Conservation (phyloP, 1,284 basidiomycete species). For the Ceratobasidium sp. region DNA sequence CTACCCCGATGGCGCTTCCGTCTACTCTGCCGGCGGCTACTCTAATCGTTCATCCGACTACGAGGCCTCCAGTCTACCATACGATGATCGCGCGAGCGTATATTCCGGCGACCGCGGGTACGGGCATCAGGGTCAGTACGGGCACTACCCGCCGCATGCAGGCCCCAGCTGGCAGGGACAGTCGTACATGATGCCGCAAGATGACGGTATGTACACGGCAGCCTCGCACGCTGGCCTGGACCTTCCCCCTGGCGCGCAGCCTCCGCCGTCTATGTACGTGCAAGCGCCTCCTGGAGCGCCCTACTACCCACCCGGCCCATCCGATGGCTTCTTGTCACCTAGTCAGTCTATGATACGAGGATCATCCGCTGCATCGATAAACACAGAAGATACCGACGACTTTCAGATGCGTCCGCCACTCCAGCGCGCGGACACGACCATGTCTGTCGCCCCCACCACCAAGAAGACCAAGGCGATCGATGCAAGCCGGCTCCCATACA, state of each 20-base stretch:
- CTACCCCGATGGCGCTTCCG: conserved; percentile 28
- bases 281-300: conserved; percentile 23
- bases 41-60: conserved; percentile 18
- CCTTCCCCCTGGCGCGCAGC: conserved; percentile 58
- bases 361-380: conserved; percentile 20
- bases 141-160: conserved; percentile 30
- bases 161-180: conserved; percentile 34
- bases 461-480: conserved; percentile 85
- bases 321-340: conserved; percentile 28
- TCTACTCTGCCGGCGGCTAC: conserved; percentile 25
- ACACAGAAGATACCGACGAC: conserved; percentile 34
- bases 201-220: conserved; percentile 60
- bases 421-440: conserved; percentile 68
- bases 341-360: conserved; percentile 28
- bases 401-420: conserved; percentile 62
- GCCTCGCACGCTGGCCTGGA: conserved; percentile 78
- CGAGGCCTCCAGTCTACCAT: not conserved
- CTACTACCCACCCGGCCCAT: conserved; percentile 18
- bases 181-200: conserved; percentile 53
- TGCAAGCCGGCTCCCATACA: conserved; percentile 87
- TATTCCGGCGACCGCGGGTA: conserved; percentile 24
- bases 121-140: conserved; percentile 20
- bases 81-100: conserved; percentile 28
- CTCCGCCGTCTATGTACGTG: conserved; percentile 52
- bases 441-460: conserved; percentile 71